phyloP scores from a whole-genome alignment of 1,139 yeast genomes.

The Nakaseomyces nivariensis region DNA sequence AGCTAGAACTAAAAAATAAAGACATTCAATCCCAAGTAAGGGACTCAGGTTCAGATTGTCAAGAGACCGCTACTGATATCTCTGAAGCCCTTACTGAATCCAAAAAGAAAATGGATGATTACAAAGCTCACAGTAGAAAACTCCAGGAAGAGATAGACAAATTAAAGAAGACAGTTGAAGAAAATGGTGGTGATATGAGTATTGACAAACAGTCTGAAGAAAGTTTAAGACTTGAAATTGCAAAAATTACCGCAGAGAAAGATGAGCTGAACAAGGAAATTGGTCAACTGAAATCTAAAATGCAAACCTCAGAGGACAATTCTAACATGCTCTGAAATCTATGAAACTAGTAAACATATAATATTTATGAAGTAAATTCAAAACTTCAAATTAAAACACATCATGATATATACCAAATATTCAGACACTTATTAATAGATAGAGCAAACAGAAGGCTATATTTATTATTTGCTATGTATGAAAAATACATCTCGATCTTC shows the following conservation, averaged over 20 bases:
- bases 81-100: slow-evolving; percentile 66
- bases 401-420: no score
- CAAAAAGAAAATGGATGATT: slow-evolving; percentile 57
- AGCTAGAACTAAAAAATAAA: slow-evolving; percentile 15
- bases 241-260: slow-evolving; percentile 6
- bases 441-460: no score
- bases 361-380: background rate
- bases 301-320: background rate
- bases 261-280: background rate
- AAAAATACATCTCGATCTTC: no score
- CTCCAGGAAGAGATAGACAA: slow-evolving; percentile 63
- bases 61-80: slow-evolving; percentile 60
- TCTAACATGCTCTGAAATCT: background rate
- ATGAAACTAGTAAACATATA: background rate
- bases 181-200: background rate
- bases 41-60: slow-evolving; percentile 47
- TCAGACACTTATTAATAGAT: no score
- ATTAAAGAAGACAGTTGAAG: slow-evolving; percentile 31
- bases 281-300: slow-evolving; percentile 7
- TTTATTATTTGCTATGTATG: no score
- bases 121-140: slow-evolving; percentile 46
- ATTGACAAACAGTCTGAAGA: background rate
- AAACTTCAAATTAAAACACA: background rate
- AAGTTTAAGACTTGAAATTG: slow-evolving; percentile 6
- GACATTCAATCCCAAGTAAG: slow-evolving; percentile 27